Evolutionary conservation across 345 rosid genomes (phyloP), one percentile per base, ranked within the genome.

Genomic region (Arabis alpina): DNA sequence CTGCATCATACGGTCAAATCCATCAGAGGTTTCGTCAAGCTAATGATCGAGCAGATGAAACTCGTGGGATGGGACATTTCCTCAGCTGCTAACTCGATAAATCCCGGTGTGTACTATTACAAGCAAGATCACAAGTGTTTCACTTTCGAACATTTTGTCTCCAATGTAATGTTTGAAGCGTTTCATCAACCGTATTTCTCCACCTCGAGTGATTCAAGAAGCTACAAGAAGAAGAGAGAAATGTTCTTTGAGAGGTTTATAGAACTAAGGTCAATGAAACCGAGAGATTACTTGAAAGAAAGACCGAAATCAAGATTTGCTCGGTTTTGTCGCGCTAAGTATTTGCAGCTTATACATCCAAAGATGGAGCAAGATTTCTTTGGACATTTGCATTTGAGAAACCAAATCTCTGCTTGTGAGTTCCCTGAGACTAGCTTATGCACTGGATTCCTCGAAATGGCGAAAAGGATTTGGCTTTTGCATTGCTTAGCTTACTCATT

Each of bases 401-500:
- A 76, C 63, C 82, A 76, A 2, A 52, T 88, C 8, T 79, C 73
- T 12, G 80, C 87, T 0, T 80, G 89, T n/a, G 77, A 73, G 23
- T 91, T 91, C 44, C 98, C 98, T 0, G 92, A 83, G 55, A 79
- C 85, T 0, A 57, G 40, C 1, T 87, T 91, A 62, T 88, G 84
- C 39, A 50, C 77, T 10, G 42, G 66, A 5, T 91, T 89, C 53
- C 81, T 84, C 0, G 98, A 91, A 76, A 85, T 88, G 91, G 96
- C 99, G 5, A 91, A 79, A 81, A 68, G 89, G 72, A 77, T 88
- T 8, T 94, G 97, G 99, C 89, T 91, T 16, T 73, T 91, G 19
- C 96, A 94, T 77, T 91, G 96, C 80, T 71, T 94, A 25, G 97
- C 95, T 14, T 81, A 79, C 77, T 84, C 96, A 1, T 87, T 83